These are phyloP conservation scores for Acacia confusa DNA, from an alignment of 306 rosid genomes.

Conservation along the genomic window DNA sequence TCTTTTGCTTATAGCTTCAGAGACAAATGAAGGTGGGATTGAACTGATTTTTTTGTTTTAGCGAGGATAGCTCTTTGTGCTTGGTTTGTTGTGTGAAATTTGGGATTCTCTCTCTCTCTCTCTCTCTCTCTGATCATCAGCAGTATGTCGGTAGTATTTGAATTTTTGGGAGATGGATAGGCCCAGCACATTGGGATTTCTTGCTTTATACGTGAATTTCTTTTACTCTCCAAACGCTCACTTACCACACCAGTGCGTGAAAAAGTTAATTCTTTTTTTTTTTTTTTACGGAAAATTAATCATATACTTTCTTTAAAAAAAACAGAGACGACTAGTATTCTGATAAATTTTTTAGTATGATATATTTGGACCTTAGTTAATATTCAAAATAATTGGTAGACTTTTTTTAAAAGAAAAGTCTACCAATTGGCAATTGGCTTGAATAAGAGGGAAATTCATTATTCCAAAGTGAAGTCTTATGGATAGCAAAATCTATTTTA, in stretches of 20 bases:
- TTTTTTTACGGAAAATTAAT: neutral
- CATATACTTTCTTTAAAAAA: no score
- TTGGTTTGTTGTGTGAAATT: neutral
- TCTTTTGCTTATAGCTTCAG: neutral
- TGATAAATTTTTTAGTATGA: neutral
- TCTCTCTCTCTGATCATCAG: neutral
- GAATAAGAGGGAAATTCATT: no score
- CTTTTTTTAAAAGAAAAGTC: no score
- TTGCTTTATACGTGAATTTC: neutral
- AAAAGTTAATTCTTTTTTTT: conserved; percentile 12
- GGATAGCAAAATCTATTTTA: no score
- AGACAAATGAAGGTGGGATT: neutral
- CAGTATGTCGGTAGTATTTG: neutral
- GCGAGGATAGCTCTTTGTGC: neutral
- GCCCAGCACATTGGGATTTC: neutral
- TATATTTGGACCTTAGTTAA: neutral
- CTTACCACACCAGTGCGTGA: conserved; percentile 24
- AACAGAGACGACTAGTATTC: no score
- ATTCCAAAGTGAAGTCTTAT: no score
- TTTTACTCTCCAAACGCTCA: conserved; percentile 30
- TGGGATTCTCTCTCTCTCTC: neutral
- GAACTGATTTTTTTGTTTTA: neutral
- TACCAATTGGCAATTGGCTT: no score
- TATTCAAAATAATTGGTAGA: neutral
- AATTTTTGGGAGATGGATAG: neutral